These are phyloP conservation scores for Ustilago esculenta DNA, from an alignment of 1,284 basidiomycete species.

Conservation along the genomic window DNA sequence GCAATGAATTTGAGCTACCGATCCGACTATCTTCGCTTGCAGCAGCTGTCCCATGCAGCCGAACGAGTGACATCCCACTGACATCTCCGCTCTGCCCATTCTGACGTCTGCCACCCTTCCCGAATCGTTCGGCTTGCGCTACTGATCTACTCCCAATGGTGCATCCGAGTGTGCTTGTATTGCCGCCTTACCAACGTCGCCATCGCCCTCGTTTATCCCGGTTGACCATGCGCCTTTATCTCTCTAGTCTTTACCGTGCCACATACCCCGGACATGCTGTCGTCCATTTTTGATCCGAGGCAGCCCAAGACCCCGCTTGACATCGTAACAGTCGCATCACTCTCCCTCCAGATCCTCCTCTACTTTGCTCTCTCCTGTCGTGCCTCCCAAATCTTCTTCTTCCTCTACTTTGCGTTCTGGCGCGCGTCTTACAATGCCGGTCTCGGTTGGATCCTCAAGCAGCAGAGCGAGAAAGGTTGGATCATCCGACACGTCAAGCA, in stretches of 20 bases:
- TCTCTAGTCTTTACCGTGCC: conserved; percentile 84
- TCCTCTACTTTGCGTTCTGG: conserved; percentile 92
- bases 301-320: conserved; percentile 92
- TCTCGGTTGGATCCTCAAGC: conserved; percentile 89
- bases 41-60: no score
- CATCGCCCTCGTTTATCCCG: no score
- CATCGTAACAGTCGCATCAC: conserved; percentile 81
- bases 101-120: conserved; percentile 16
- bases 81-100: conserved; percentile 11
- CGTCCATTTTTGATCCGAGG: conserved; percentile 85
- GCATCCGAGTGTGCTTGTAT: neutral
- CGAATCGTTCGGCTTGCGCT: conserved; percentile 2
- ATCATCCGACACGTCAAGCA: conserved; percentile 83
- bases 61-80: conserved; percentile 8
- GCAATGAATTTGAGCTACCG: neutral
- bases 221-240: neutral
- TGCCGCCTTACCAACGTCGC: no score
- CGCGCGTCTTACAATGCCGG: conserved; percentile 89
- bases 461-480: conserved; percentile 92
- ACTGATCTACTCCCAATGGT: neutral
- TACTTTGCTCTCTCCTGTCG: conserved; percentile 74
- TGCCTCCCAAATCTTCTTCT: conserved; percentile 73
- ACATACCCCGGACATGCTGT: conserved; percentile 92
- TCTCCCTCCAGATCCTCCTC: conserved; percentile 81
- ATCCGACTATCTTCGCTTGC: no score